Base-by-base conservation (phyloP, 2,329 filamentous ascomycete genomes). In the Diplodia mutila region DNA sequence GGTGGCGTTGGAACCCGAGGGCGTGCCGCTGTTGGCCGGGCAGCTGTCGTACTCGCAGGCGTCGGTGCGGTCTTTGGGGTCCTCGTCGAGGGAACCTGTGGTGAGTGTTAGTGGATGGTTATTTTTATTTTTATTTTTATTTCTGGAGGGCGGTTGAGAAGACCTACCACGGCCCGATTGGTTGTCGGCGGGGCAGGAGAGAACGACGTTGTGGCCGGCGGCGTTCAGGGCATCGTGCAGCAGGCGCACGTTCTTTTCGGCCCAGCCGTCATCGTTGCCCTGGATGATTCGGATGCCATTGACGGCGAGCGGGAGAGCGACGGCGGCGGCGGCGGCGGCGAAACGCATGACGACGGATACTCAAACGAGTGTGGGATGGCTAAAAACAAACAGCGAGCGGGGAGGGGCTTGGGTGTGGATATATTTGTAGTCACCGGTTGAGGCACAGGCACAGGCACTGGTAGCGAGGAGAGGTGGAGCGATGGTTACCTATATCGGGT, bases 251-350 rank as follows among this genome's bases (percentile, higher is more conserved):
- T 91, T 90, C 49, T 84, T 84, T 79, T 91, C 90, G 5, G 89
- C 88, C 90, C 90, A 92, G 39, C 90, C 90, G 74, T 92, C 90
- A 71, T 92, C 90, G 76, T 92, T 92, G 70, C 85, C 85, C 67
- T 89, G 86, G 65, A 92, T 74, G 72, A 90, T 86, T 71, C 87
- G 86, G 66, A 74, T 75, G 16, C 79, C 80, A 25, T 76, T 68
- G 0, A 73, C 75, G 49, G 78, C 78, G n/a, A 51, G n/a, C 1
- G 59, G 59, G n/a, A 77, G 49, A 7, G 61, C 68, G 52, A 66
- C 66, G 70, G 67, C 46, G 46, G 66, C 46, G 51, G 66, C 23
- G 65, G 61, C 37, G 37, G 65, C 32, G 57, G 29, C 16, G 49
- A 67, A 27, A 54, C 67, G 61, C 64, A 65, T 46, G 23, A 11